phyloP scores from a whole-genome alignment of 345 rosid species.

The Stellera chamaejasme region DNA sequence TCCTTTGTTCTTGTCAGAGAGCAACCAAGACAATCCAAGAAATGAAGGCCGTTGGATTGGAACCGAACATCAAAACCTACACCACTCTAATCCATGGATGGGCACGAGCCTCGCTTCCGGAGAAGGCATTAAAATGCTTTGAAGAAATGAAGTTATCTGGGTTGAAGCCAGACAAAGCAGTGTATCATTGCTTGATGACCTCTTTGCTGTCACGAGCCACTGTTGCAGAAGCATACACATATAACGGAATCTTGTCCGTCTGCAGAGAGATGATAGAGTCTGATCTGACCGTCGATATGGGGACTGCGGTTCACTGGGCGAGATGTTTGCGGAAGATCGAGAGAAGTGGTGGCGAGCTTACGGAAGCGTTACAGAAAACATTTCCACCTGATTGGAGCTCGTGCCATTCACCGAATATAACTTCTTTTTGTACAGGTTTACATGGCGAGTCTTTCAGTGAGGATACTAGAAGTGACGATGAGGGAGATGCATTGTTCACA shows the following conservation, averaged over 20 bases:
- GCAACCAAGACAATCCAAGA: conserved; percentile 59
- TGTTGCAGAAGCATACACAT: conserved; percentile 66
- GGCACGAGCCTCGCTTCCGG: conserved; percentile 92
- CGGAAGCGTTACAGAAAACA: conserved; percentile 85
- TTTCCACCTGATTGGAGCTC: conserved; percentile 91
- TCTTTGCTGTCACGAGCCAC: conserved; percentile 76
- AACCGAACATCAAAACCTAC: conserved; percentile 85
- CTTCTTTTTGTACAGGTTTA: conserved; percentile 26
- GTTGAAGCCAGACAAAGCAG: conserved; percentile 80
- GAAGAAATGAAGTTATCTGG: conserved; percentile 76
- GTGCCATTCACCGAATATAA: conserved; percentile 23
- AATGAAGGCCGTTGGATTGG: conserved; percentile 59
- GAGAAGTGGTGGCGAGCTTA: conserved; percentile 82
- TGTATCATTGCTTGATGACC: conserved; percentile 85
- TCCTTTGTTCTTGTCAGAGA: conserved; percentile 31
- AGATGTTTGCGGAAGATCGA: conserved; percentile 75
- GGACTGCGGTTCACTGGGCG: conserved; percentile 94
- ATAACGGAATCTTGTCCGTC: conserved; percentile 45
- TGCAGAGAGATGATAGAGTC: conserved; percentile 75
- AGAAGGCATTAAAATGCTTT: conserved; percentile 75
- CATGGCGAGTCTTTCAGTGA: conserved; percentile 22
- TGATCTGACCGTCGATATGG: conserved; percentile 79
- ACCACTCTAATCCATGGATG: conserved; percentile 90
- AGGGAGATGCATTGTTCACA: conserved; percentile 9
- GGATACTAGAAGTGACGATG: conserved; percentile 15